Conservation (phyloP, 78 protist genomes). For the Polysphondylium violaceum region DNA sequence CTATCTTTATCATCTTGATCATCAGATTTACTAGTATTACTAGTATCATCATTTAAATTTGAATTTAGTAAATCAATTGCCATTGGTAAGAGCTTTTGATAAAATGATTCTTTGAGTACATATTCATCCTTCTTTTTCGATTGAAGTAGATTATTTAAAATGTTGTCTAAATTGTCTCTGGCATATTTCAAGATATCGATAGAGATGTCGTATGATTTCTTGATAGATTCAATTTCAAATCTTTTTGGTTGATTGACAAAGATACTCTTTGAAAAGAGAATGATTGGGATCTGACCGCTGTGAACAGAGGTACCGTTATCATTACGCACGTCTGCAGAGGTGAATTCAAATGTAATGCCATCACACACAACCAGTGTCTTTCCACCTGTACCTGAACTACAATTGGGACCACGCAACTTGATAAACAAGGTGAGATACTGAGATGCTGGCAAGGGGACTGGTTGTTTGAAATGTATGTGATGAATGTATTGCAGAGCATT, state of each 20-base stretch:
- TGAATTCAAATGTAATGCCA: conserved; percentile 18
- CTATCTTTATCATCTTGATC: no score
- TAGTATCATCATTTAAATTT: no score
- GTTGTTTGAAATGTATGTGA: not conserved
- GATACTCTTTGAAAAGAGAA: conserved; percentile 44
- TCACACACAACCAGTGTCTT: not conserved
- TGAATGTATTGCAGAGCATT: conserved; percentile 9
- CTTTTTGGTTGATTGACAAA: no score
- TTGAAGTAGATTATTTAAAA: conserved; percentile 1
- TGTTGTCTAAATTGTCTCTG: not conserved
- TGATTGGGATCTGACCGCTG: conserved; percentile 51
- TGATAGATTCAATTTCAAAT: no score
- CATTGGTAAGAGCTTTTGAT: conserved; percentile 20
- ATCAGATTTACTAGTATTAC: no score
- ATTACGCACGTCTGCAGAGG: not conserved
- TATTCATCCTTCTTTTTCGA: not conserved
- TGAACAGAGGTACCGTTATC: conserved; percentile 48
- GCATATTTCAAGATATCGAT: not conserved
- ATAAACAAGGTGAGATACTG: conserved; percentile 14
- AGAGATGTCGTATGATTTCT: not conserved
- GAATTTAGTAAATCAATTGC: conserved; percentile 13
- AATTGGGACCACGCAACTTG: conserved; percentile 9
- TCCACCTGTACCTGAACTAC: conserved; percentile 34
- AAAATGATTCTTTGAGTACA: conserved; percentile 9
- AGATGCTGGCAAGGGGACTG: not conserved